phyloP scores from a whole-genome alignment of 2,329 filamentous ascomycete genomes.

The Penicillium sp. region DNA sequence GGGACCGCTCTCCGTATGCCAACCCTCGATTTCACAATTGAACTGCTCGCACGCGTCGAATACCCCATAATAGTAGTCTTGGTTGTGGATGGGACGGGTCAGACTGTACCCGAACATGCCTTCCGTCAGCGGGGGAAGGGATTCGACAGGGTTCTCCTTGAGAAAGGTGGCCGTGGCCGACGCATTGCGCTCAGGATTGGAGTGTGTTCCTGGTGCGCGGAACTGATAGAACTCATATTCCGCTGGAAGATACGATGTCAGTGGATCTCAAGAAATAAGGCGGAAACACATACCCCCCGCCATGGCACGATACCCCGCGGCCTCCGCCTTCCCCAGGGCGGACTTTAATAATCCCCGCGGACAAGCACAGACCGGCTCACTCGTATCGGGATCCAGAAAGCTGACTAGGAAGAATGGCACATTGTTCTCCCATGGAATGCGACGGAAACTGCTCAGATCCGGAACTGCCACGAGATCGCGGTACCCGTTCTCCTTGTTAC shows the following conservation, averaged over 20 bases:
- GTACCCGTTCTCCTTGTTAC: conserved; percentile 85
- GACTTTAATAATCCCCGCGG: conserved; percentile 66
- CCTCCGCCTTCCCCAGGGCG: conserved; percentile 58
- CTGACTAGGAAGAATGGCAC: conserved; percentile 76
- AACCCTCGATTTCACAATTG: conserved; percentile 75
- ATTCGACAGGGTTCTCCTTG: conserved; percentile 59
- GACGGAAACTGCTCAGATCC: conserved; percentile 66
- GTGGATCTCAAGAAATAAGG: too few relatives aligned
- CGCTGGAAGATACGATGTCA: too few relatives aligned
- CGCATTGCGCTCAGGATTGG: conserved; percentile 49
- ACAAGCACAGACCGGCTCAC: conserved; percentile 63
- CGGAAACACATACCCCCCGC: conserved; percentile 78
- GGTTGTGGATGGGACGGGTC: conserved; percentile 76
- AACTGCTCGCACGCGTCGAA: conserved; percentile 73
- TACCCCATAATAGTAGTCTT: conserved; percentile 83
- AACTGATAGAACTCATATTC: conserved; percentile 97
- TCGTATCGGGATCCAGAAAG: conserved; percentile 73
- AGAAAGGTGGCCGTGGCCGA: conserved; percentile 67
- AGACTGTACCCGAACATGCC: conserved; percentile 95
- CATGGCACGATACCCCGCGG: conserved; percentile 72
- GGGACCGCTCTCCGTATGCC: conserved; percentile 90
- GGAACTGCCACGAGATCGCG: conserved; percentile 74
- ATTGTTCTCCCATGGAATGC: conserved; percentile 85
- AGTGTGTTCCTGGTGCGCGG: conserved; percentile 50
- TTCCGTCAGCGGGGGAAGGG: conserved; percentile 73